Evolutionary conservation across 148 eudicot genomes (phyloP).

Genomic region (Suaeda aralocaspica): DNA sequence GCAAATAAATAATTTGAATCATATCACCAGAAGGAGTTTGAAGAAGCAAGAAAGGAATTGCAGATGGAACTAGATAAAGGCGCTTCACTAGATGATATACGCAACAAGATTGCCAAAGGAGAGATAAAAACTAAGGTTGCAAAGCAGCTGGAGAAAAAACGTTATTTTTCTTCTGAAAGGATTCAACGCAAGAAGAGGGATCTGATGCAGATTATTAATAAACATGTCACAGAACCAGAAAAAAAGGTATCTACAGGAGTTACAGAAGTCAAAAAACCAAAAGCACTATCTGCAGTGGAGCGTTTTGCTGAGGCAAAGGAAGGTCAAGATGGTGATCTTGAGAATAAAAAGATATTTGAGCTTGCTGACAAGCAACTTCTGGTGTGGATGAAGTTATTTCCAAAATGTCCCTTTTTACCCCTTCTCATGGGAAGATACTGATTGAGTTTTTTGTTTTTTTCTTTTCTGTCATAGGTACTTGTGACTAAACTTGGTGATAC

Average conservation of each 20-base stretch:
- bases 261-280: constrained; percentile 27
- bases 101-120: constrained; percentile 64
- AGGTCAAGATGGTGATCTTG: constrained; percentile 41
- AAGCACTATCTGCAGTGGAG: constrained; percentile 55
- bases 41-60: constrained; percentile 84
- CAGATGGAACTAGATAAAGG: constrained; percentile 73
- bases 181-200: constrained; percentile 90
- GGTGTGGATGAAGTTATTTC: constrained; percentile 39
- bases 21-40: constrained; percentile 65
- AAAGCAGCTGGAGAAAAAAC: constrained; percentile 50
- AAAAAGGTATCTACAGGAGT: constrained; percentile 27
- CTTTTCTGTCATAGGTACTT: constrained; percentile 49
- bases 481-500: constrained; percentile 58
- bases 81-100: constrained; percentile 54
- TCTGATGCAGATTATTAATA: constrained; percentile 51
- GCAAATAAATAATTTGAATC: constrained; percentile 14
- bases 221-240: constrained; percentile 33
- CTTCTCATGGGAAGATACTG: not conserved
- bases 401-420: not conserved
- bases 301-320: constrained; percentile 49
- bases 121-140: constrained; percentile 66
- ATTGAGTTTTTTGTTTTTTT: constrained; percentile 5
- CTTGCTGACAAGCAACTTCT: constrained; percentile 74
- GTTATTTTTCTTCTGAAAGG: constrained; percentile 37
- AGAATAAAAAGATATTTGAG: constrained; percentile 51